Evolutionary conservation across 108 stramenopile species (phyloP).

Genomic region (Cafeteria roenbergensis): DNA sequence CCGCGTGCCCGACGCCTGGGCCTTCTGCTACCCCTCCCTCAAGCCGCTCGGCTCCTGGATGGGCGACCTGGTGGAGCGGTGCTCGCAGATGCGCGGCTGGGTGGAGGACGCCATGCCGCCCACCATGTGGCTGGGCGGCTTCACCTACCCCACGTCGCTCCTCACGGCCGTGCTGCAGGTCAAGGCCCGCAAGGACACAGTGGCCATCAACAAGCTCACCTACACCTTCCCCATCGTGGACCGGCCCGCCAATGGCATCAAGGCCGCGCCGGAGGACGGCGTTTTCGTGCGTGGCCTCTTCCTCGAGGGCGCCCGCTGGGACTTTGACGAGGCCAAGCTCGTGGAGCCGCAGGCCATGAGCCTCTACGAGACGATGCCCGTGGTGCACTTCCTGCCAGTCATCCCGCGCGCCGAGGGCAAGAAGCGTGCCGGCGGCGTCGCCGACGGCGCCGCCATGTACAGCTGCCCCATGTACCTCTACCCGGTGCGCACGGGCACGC

Average conservation of each 20-base stretch:
- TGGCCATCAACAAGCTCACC: slow-evolving; percentile 44
- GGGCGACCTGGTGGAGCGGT: slow-evolving; percentile 31
- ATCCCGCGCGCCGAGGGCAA: slow-evolving; percentile 5
- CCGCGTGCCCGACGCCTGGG: slow-evolving; percentile 42
- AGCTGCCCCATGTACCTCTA: slow-evolving; percentile 53
- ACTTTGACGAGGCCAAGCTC: slow-evolving; percentile 29
- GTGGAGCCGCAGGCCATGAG: slow-evolving; percentile 51
- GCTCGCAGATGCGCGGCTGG: slow-evolving; percentile 37
- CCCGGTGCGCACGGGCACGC: slow-evolving; percentile 47
- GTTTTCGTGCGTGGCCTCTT: slow-evolving; percentile 45
- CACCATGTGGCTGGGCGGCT: slow-evolving; percentile 47
- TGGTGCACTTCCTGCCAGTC: slow-evolving; percentile 55
- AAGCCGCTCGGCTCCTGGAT: slow-evolving; percentile 52
- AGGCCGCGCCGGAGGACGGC: slow-evolving; percentile 40
- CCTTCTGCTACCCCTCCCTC: slow-evolving; percentile 41
- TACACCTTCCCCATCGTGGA: slow-evolving; percentile 41
- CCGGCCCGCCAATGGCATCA: slow-evolving; percentile 4
- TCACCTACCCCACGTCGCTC: slow-evolving; percentile 57
- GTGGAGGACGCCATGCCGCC: slow-evolving; percentile 31
- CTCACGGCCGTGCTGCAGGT: slow-evolving; percentile 50
- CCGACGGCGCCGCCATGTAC: slow-evolving; percentile 37
- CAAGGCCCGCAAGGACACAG: slow-evolving; percentile 41
- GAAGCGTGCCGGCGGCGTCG: background rate
- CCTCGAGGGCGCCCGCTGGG: slow-evolving; percentile 52
- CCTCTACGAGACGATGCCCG: slow-evolving; percentile 43